A percentile compares a stretch with the other conserved stretches of the same genome.
Evolutionary conservation across 192 early-diverging fungal genomes (phyloP).

Genomic region (Geranomyces michiganensis): DNA sequence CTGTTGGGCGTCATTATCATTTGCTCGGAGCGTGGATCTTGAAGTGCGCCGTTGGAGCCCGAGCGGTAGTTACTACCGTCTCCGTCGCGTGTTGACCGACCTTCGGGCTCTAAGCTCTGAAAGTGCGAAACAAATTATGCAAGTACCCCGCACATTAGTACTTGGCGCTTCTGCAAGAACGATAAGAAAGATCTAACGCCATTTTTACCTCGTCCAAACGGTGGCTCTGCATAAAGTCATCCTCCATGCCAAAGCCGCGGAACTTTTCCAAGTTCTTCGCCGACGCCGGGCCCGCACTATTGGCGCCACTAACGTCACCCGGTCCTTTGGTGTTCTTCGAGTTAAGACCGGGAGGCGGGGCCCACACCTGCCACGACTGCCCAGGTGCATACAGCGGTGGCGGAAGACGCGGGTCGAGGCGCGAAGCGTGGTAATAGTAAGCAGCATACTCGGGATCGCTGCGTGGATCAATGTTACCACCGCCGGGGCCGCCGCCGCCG

Average conservation of each 20-base stretch:
- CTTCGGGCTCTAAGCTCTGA: slow-evolving; percentile 38
- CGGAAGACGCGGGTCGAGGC: slow-evolving; percentile 63
- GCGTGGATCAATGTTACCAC: slow-evolving; percentile 47
- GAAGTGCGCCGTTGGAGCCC: neutral
- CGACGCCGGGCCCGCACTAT: neutral
- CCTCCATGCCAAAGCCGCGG: slow-evolving; percentile 27
- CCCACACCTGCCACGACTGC: slow-evolving; percentile 69
- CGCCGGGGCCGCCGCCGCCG: neutral
- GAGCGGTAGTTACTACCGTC: neutral
- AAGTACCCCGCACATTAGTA: too few relatives aligned
- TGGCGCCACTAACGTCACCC: neutral
- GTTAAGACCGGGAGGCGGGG: slow-evolving; percentile 41
- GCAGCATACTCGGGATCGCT: slow-evolving; percentile 69
- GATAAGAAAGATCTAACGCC: too few relatives aligned
- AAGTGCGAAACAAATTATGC: neutral
- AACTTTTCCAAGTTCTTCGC: slow-evolving; percentile 33
- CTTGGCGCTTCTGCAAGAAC: too few relatives aligned
- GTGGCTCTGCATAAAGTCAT: slow-evolving; percentile 35
- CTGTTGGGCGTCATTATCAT: neutral
- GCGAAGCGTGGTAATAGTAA: slow-evolving; percentile 59
- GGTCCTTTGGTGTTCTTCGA: slow-evolving; percentile 20
- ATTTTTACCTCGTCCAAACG: slow-evolving; percentile 38
- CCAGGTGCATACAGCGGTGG: slow-evolving; percentile 67
- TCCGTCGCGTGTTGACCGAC: slow-evolving; percentile 27
- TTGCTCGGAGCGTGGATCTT: slow-evolving; percentile 20